Base-by-base conservation (phyloP, 148 eudicot species). In the Pouteria glomerata region DNA sequence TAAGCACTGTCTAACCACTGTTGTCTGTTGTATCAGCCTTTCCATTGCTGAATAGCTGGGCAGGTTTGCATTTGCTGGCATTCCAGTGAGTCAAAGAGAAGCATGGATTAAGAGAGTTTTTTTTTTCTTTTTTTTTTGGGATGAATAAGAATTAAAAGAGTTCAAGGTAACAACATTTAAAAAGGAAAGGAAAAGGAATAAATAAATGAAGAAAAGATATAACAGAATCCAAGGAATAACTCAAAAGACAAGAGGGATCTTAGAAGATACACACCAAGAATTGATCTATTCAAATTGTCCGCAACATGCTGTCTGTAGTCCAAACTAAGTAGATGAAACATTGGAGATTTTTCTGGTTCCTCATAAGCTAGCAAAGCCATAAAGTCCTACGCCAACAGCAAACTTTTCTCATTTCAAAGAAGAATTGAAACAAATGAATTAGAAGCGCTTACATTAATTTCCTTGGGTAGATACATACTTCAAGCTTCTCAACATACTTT, bases 321-420 rank as follows among this genome's bases (percentile, higher is more conserved):
- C 30, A 65, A 56, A 81, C 87, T 83, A 37, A 91, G 78, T 11
- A 95, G 85, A 83, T 88, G 90, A 76, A 89, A 95, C 90, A 86
- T 87, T 14, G 98, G 98, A 34, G 96, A 89, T 59, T 82, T 95
- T 80, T 91, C 96, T 71, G 98, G 98, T 73, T 95, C 97, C 66
- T 81, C 87, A 66, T 91, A 95, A 70, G 98, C 97, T 74, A 95
- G 85, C 73, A 91, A 84, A 66, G 97, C 91, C 89, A 89, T 79
- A 53, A 89, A 80, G 72, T 95, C 93, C 97, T 95, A 83, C 75
- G 78, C 10, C 48, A 71, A 27, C 29, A 73, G 59, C 57, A 60
- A 31, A 71, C 5, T 53, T 14, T 15, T 6, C 45, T 63, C 45
- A 57, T 23, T 30, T 18, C 27, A 34, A 18, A 62, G 47, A 51